phyloP scores from a whole-genome alignment of 495 filamentous ascomycete species.

The Xylaria sp. region DNA sequence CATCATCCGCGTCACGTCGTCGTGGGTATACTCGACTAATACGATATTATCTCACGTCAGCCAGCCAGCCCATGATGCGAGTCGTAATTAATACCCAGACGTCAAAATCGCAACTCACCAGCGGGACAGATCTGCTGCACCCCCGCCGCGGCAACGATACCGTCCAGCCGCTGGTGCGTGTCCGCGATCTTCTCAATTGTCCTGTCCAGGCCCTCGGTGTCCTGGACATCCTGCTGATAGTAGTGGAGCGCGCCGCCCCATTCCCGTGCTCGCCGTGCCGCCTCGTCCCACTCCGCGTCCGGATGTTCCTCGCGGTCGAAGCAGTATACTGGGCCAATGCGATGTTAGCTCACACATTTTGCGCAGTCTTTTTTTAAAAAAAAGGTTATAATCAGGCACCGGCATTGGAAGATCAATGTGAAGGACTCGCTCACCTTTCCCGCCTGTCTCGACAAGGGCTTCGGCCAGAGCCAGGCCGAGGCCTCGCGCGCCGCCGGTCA shows the following conservation, averaged over 20 bases:
- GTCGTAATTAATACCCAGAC: too few species aligned
- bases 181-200: constrained; percentile 62
- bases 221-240: constrained; percentile 67
- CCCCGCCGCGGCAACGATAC: constrained; percentile 77
- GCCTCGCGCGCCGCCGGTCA: constrained; percentile 69
- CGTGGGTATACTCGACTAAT: constrained; percentile 68
- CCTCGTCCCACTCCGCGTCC: constrained; percentile 57
- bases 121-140: constrained; percentile 75
- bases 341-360: constrained; percentile 4
- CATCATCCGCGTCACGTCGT: constrained; percentile 75
- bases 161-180: constrained; percentile 66
- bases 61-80: too few species aligned
- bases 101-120: too few species aligned
- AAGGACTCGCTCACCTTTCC: constrained; percentile 62
- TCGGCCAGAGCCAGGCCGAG: constrained; percentile 72
- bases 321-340: constrained; percentile 59
- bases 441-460: constrained; percentile 73
- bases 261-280: constrained; percentile 55
- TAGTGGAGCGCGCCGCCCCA: constrained; percentile 68
- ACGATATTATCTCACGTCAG: constrained; percentile 9
- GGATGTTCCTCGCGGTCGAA: constrained; percentile 63
- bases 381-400: too few species aligned
- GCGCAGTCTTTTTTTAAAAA: too few species aligned
- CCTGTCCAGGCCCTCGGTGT: constrained; percentile 60
- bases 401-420: neutral